These are phyloP conservation scores for Entomortierella chlamydospora DNA, from an alignment of 192 early-diverging fungal species.

Conservation along the genomic window DNA sequence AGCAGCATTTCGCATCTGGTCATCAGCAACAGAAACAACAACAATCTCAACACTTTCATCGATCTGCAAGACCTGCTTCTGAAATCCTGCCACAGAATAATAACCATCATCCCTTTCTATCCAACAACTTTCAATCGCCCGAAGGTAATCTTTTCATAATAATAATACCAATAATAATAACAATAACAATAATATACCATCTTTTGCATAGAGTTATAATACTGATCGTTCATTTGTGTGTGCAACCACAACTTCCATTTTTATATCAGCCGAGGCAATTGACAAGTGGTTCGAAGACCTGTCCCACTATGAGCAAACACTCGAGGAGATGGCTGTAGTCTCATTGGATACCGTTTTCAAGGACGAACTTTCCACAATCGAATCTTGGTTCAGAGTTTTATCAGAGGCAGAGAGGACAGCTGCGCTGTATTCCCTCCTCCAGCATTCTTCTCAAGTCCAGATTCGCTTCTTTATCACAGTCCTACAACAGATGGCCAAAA, in stretches of 20 bases:
- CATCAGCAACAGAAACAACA: constrained; percentile 23
- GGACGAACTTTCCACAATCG: constrained; percentile 91
- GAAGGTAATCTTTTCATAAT: no score
- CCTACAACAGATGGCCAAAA: constrained; percentile 92
- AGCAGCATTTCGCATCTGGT: constrained; percentile 22
- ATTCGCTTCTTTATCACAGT: constrained; percentile 95
- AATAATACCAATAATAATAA: no score
- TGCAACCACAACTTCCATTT: background rate
- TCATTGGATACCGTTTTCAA: constrained; percentile 87
- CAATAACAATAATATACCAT: no score
- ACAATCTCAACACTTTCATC: constrained; percentile 32
- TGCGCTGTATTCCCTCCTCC: constrained; percentile 92
- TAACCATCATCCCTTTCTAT: constrained; percentile 36
- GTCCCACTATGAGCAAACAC: constrained; percentile 89
- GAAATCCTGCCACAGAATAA: constrained; percentile 47
- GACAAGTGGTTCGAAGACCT: constrained; percentile 94
- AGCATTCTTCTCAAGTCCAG: constrained; percentile 91
- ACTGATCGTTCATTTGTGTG: background rate
- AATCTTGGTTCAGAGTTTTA: constrained; percentile 94
- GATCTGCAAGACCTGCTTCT: constrained; percentile 35
- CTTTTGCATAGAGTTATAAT: background rate
- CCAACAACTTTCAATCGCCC: constrained; percentile 43
- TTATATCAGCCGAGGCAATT: constrained; percentile 68
- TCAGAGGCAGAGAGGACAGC: constrained; percentile 92
- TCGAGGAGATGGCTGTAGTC: constrained; percentile 90